Base-by-base conservation (phyloP, 1,139 yeast species). In the Protomyces gravidus region DNA sequence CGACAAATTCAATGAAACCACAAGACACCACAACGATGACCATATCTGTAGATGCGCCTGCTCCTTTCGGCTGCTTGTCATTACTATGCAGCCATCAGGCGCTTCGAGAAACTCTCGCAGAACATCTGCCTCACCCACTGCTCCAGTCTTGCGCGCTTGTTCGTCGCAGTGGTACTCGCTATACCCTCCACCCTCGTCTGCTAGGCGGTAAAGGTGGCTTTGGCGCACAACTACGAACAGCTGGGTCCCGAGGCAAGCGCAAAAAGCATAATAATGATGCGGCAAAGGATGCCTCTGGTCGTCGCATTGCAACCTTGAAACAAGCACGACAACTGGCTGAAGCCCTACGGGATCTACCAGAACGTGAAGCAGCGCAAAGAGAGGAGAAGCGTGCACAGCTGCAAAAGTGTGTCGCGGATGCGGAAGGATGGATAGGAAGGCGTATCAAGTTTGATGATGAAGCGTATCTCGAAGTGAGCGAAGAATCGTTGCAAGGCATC, bases 151-250 rank as follows among this genome's bases (percentile, higher is more conserved):
- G 42, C 42, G 11, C 21, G 21, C 42, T 36, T 1, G 25, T 32
- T 45, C 45, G 27, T 53, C 50, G 64, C 63, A n/a, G 42, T 23
- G 21, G 23, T 2, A 15, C 42, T 9, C 42, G 42, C 42, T 36
- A 36, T 17, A 17, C 66, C 51, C 36, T 63, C 15, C 65, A 68
- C 17, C 62, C 71, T 1, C 66, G 70, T n/a, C 60, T 77, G 48
- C 71, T 75, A 56, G 81, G 82, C 15, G 82, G 82, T 23, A 78
- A 78, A 68, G 82, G 82, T 36, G 82, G 81, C 2, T 76, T 78
- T 67, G 81, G 80, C 1, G 71, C 76, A 25, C 69, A 74, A 67
- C 67, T 78, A 55, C 71, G 74, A 40, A 75, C 76, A 2, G 74
- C 73, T 52, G 79, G 76, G 2, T 72, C 73, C 9, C 66, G 69